These are phyloP conservation scores for Cadophora sp. DNA, from an alignment of 2,329 filamentous ascomycete genomes.

Conservation along the genomic window DNA sequence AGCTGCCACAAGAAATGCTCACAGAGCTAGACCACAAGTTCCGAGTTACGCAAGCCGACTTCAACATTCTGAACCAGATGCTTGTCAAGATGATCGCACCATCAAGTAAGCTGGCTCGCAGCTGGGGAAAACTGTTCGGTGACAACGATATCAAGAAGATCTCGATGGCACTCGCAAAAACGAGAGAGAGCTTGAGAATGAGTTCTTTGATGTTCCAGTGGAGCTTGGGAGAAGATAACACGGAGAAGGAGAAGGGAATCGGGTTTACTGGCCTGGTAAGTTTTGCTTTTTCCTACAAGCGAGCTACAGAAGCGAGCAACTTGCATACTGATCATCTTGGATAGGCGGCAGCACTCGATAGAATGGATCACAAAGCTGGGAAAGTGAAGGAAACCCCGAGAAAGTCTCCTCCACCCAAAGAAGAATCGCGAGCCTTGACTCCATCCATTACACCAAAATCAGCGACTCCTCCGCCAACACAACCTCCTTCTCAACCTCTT, in stretches of 20 bases:
- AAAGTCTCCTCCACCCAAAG: background rate
- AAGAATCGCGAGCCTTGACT: background rate
- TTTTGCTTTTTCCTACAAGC: background rate
- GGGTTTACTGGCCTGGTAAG: slow-evolving; percentile 66
- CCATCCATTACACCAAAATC: background rate
- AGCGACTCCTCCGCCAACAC: background rate
- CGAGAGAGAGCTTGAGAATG: slow-evolving; percentile 66
- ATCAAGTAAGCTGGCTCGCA: slow-evolving; percentile 49
- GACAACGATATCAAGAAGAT: slow-evolving; percentile 68
- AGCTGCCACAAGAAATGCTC: slow-evolving; percentile 65
- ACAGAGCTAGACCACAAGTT: slow-evolving; percentile 71
- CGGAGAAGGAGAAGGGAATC: slow-evolving; percentile 66
- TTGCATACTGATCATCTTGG: background rate
- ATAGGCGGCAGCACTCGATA: slow-evolving; percentile 51
- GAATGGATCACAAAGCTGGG: slow-evolving; percentile 45
- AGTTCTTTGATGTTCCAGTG: slow-evolving; percentile 70
- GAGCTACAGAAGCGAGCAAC: background rate
- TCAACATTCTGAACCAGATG: slow-evolving; percentile 68
- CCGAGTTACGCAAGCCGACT: slow-evolving; percentile 64
- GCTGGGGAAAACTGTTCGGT: slow-evolving; percentile 68
- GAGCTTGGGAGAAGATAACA: slow-evolving; percentile 62
- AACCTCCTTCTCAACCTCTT: background rate
- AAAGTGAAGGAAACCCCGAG: background rate
- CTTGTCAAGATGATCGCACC: slow-evolving; percentile 58
- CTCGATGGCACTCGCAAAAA: slow-evolving; percentile 61